phyloP scores from a whole-genome alignment of 208 protist species.

The Trypanosoma lewisi region DNA sequence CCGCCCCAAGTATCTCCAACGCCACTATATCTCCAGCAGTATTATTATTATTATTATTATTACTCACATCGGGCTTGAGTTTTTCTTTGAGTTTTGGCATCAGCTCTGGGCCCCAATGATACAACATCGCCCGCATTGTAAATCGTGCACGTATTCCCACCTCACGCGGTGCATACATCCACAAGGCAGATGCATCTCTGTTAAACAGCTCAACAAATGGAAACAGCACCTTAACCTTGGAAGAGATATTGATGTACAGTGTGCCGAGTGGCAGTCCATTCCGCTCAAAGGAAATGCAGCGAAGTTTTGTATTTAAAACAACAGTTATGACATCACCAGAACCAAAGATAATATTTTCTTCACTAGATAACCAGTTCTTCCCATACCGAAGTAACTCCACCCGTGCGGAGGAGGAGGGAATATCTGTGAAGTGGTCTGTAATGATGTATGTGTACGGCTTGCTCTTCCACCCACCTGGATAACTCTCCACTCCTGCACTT shows the following conservation, averaged over 20 bases:
- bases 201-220: constrained; percentile 86
- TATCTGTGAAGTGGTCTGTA: constrained; percentile 62
- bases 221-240: constrained; percentile 54
- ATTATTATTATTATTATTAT: no score
- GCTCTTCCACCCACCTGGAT: constrained; percentile 50
- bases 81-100: constrained; percentile 26
- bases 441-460: constrained; percentile 55
- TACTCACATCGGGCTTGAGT: constrained; percentile 10
- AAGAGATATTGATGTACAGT: constrained; percentile 53
- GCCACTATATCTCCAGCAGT: constrained; percentile 33
- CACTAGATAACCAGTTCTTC: constrained; percentile 65
- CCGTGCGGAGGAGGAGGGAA: constrained; percentile 13
- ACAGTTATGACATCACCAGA: constrained; percentile 86
- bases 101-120: constrained; percentile 44
- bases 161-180: constrained; percentile 69
- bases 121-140: constrained; percentile 70
- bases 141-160: constrained; percentile 54
- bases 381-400: constrained; percentile 51
- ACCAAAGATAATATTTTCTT: constrained; percentile 72
- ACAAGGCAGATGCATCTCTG: constrained; percentile 63
- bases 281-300: constrained; percentile 70
- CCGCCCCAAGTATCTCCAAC: constrained; percentile 67
- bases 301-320: constrained; percentile 47
- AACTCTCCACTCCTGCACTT: constrained; percentile 22
- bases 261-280: constrained; percentile 76